These are phyloP conservation scores for Zymoseptoria pseudotritici DNA, from an alignment of 2,329 filamentous ascomycete species.

Conservation along the genomic window DNA sequence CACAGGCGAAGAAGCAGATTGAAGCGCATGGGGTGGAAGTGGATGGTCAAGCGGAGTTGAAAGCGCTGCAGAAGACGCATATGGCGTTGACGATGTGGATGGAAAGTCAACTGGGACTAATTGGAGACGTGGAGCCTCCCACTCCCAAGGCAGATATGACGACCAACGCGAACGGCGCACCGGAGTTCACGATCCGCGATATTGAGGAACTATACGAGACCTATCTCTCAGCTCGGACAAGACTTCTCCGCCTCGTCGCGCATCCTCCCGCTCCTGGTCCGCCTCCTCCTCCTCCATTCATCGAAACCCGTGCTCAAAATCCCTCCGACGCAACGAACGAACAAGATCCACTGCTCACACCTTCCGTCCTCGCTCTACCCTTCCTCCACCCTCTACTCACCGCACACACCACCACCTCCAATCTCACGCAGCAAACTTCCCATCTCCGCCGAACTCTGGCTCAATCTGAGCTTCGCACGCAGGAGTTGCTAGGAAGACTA, in stretches of 20 bases:
- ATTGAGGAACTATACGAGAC: slow-evolving; percentile 23
- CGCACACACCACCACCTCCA: slow-evolving; percentile 16
- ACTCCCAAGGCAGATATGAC: slow-evolving; percentile 1
- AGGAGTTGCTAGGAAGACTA: slow-evolving; percentile 21
- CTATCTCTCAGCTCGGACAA: slow-evolving; percentile 21
- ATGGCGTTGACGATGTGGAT: slow-evolving; percentile 29
- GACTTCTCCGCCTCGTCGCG: slow-evolving; percentile 19
- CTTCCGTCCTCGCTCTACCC: slow-evolving; percentile 16
- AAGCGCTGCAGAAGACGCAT: slow-evolving; percentile 24
- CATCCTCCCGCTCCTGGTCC: slow-evolving; percentile 3
- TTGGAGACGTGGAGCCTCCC: slow-evolving; percentile 20
- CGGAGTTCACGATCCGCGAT: slow-evolving; percentile 8
- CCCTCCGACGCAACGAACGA: not conserved
- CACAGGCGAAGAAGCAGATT: not conserved
- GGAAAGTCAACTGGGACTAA: slow-evolving; percentile 25
- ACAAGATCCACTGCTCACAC: slow-evolving; percentile 2
- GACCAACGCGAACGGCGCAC: not conserved
- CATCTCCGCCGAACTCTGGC: slow-evolving; percentile 23
- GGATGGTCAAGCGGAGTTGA: slow-evolving; percentile 15
- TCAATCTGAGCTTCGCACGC: slow-evolving; percentile 18
- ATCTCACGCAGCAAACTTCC: slow-evolving; percentile 22
- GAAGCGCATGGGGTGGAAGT: slow-evolving; percentile 1
- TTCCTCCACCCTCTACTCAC: slow-evolving; percentile 18
- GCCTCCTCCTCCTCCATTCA: slow-evolving; percentile 2
- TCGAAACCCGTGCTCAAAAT: not conserved